Conservation (phyloP, 306 rosid genomes). For the Coriaria nepalensis region DNA sequence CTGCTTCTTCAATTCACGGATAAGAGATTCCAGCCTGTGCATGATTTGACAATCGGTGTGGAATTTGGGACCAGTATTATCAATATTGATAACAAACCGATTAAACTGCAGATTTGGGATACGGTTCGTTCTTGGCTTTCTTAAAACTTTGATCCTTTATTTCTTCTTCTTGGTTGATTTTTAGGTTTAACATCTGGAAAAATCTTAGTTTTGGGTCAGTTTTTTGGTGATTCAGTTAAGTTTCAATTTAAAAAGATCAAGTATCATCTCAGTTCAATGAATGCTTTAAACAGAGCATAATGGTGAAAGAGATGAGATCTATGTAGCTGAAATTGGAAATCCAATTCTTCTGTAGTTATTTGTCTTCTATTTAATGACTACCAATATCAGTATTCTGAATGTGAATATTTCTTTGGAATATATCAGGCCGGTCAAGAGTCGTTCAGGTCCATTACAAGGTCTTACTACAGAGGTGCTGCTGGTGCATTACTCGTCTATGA, state of each 20-base stretch:
- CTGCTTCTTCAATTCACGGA: conserved; percentile 97
- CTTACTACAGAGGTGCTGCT: conserved; percentile 96
- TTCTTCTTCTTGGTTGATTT: background rate
- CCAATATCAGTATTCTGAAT: conserved; percentile 5
- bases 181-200: background rate
- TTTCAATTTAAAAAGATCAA: no score
- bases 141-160: background rate
- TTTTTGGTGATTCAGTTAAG: background rate
- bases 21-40: conserved; percentile 96
- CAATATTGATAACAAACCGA: conserved; percentile 87
- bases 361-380: background rate
- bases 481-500: conserved; percentile 98
- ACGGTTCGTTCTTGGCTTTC: conserved; percentile 45
- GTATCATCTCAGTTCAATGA: no score
- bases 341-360: background rate
- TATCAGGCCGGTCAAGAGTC: conserved; percentile 99
- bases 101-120: conserved; percentile 99
- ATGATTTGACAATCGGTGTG: conserved; percentile 94
- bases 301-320: no score
- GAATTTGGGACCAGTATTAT: conserved; percentile 99
- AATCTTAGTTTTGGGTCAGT: background rate
- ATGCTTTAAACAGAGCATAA: no score
- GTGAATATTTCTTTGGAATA: conserved; percentile 6
- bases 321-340: no score
- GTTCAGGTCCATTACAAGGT: conserved; percentile 92